These are phyloP conservation scores for Fraxinus floribunda DNA, from an alignment of 305 asterid genomes.

Conservation along the genomic window DNA sequence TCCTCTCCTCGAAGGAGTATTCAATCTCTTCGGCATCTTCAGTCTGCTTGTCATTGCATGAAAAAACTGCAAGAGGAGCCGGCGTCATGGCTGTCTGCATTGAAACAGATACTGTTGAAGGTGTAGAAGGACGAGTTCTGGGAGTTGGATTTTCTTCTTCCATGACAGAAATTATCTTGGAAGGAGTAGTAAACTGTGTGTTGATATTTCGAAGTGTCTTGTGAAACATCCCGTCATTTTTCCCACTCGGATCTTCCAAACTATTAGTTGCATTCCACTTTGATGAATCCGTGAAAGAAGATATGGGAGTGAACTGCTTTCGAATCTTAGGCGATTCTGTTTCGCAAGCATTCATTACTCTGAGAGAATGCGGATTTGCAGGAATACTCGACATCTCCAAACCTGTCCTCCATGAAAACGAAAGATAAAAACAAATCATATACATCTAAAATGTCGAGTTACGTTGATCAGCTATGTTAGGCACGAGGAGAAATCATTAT, in stretches of 20 bases:
- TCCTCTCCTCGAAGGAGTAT: constrained; percentile 80
- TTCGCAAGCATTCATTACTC: constrained; percentile 21
- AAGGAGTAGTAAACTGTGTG: constrained; percentile 58
- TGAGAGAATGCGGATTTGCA: constrained; percentile 29
- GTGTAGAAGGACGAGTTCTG: constrained; percentile 56
- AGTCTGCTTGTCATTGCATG: constrained; percentile 18
- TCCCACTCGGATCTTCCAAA: constrained; percentile 56
- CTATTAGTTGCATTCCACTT: constrained; percentile 34
- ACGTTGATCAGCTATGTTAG: neutral
- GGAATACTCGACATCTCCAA: constrained; percentile 40
- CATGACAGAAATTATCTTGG: constrained; percentile 40
- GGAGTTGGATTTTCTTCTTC: constrained; percentile 76
- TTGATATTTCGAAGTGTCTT: constrained; percentile 48
- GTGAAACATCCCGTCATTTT: constrained; percentile 49
- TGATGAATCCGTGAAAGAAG: constrained; percentile 42
- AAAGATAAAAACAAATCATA: neutral
- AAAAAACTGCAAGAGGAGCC: neutral
- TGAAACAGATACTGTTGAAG: constrained; percentile 55
- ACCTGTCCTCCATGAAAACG: constrained; percentile 36
- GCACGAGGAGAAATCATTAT: neutral
- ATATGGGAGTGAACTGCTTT: constrained; percentile 47
- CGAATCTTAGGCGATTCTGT: constrained; percentile 31
- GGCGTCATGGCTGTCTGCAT: constrained; percentile 47
- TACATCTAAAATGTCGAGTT: neutral
- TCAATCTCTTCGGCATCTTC: constrained; percentile 55